Evolutionary conservation across 2,329 filamentous ascomycete genomes (phyloP), one percentile per base, ranked within the genome.

Genomic region (Colletotrichum aenigma): DNA sequence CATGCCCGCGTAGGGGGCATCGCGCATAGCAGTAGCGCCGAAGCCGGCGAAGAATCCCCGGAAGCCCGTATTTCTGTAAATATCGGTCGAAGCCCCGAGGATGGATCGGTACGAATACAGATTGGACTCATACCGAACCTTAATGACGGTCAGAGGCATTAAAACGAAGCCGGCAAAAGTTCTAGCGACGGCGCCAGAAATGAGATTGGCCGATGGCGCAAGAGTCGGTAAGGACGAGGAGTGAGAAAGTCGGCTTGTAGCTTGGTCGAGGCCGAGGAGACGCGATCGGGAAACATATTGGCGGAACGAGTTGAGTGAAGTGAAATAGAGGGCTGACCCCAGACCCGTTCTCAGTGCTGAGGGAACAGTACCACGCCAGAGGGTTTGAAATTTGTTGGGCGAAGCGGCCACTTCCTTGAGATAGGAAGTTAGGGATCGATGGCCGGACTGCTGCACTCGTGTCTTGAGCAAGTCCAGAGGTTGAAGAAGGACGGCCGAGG

Each of bases 381-480:
- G 91, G 58, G 92, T 91, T 36, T 92, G 90, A 77, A 98, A 87
- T 28, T 87, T 82, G 75, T 87, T 87, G 6, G 94, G 93, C 12
- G 92, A 87, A 79, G 87, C 86, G 77, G 94, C 90, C 82, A 98
- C 95, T 38, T 92, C 87, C 80, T 91, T 91, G 76, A 98, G 87
- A 21, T 94, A 94, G 28, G 88, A 87, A 69, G 91, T 84, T 73
- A 98, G 91, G 4, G 95, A 92, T 78, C 91, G 90, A 58, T 91
- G 89, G 65, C 92, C 92, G 38, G 95, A 95, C 85, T 98, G 97
- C 83, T 99, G 97, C 55, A 98, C 93, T 62, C 97, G 94, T 34
- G 97, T 99, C 86, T 99, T 99, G 83, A 99, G 92, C 6, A 99
- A 93, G 86, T 99, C 97, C 81, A 97, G 94, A 30, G 97, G 97